phyloP scores from a whole-genome alignment of 2,329 filamentous ascomycete genomes.

The Colletotrichum costaricense region DNA sequence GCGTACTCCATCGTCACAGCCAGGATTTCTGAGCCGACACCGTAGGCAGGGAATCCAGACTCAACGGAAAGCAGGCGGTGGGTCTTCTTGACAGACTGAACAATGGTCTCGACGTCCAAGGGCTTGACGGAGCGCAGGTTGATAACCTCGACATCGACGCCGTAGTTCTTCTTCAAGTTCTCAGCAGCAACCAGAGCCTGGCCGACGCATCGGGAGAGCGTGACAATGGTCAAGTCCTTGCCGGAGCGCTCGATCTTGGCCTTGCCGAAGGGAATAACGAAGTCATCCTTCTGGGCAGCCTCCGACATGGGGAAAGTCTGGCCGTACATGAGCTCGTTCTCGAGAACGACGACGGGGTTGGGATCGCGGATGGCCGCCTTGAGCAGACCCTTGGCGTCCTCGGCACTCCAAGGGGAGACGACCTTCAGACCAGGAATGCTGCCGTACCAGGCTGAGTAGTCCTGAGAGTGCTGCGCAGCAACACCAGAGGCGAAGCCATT shows the following conservation, averaged over 20 bases:
- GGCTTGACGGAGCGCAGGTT: slow-evolving; percentile 98
- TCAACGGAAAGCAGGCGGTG: slow-evolving; percentile 91
- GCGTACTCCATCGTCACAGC: slow-evolving; percentile 97
- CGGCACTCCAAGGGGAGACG: slow-evolving; percentile 93
- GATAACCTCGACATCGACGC: slow-evolving; percentile 94
- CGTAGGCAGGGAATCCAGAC: slow-evolving; percentile 95
- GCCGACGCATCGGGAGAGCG: slow-evolving; percentile 94
- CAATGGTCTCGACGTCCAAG: slow-evolving; percentile 92
- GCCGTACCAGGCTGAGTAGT: slow-evolving; percentile 99
- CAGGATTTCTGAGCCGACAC: slow-evolving; percentile 91
- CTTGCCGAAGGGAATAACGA: slow-evolving; percentile 97
- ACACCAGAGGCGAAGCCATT: slow-evolving; percentile 98
- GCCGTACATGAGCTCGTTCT: slow-evolving; percentile 94
- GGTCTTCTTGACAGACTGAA: slow-evolving; percentile 99
- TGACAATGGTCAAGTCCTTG: slow-evolving; percentile 96
- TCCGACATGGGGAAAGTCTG: slow-evolving; percentile 97
- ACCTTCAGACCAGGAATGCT: slow-evolving; percentile 98
- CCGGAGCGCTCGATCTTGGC: slow-evolving; percentile 98
- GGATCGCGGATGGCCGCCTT: slow-evolving; percentile 99
- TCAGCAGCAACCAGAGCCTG: slow-evolving; percentile 91
- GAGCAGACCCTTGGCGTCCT: slow-evolving; percentile 97
- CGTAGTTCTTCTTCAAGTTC: slow-evolving; percentile 94
- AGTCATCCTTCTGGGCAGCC: slow-evolving; percentile 94
- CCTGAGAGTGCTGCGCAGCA: slow-evolving; percentile 97
- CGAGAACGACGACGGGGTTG: slow-evolving; percentile 92